Conservation (phyloP, 164 flowering plant genomes). For the Chimonanthus praecox region DNA sequence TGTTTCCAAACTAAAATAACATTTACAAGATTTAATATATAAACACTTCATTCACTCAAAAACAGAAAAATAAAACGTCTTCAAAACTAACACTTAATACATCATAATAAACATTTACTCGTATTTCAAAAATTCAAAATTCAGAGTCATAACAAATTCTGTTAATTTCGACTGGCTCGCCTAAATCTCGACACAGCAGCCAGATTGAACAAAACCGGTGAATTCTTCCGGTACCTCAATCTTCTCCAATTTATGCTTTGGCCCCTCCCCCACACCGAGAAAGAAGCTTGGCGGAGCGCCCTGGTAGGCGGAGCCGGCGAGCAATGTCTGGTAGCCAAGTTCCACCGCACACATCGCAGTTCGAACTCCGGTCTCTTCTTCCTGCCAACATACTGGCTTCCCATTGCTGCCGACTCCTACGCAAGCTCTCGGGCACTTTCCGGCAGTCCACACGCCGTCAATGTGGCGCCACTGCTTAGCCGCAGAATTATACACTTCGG, state of each 20-base stretch:
- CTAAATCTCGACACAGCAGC: conserved; percentile 45
- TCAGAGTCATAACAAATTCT: too few species aligned
- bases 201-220: conserved; percentile 49
- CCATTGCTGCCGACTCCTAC: conserved; percentile 43
- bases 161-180: too few species aligned
- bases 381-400: conserved; percentile 32
- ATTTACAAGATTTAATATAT: too few species aligned
- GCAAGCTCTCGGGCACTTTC: conserved; percentile 47
- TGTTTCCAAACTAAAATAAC: too few species aligned
- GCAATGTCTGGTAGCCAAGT: conserved; percentile 20
- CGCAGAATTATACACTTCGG: conserved; percentile 37
- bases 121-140: too few species aligned
- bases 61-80: too few species aligned
- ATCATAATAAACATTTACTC: too few species aligned
- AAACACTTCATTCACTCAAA: too few species aligned
- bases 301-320: conserved; percentile 35
- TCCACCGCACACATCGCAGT: conserved; percentile 32
- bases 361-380: conserved; percentile 24
- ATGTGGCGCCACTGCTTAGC: conserved; percentile 50
- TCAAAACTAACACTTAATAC: too few species aligned
- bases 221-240: conserved; percentile 29
- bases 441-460: conserved; percentile 46
- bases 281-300: conserved; percentile 40
- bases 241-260: conserved; percentile 22
- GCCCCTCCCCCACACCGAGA: conserved; percentile 20